These are phyloP conservation scores for Podaxis sp. DNA, from an alignment of 768 basidiomycete species.

Conservation along the genomic window DNA sequence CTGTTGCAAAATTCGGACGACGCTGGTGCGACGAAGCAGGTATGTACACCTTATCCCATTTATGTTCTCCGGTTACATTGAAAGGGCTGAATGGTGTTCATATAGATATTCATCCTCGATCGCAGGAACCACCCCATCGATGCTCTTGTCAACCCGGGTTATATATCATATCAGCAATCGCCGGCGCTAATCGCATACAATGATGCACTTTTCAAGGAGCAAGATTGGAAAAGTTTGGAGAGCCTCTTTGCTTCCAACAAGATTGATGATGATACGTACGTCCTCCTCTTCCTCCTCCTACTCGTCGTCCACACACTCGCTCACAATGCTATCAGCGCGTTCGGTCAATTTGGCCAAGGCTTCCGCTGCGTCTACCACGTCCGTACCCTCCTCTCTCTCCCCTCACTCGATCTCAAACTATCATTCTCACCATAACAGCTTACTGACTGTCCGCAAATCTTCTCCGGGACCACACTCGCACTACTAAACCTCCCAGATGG, in stretches of 20 bases:
- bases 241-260: slow-evolving; percentile 47
- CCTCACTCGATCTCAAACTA: neutral
- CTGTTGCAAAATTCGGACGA: slow-evolving; percentile 50
- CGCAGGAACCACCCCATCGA: slow-evolving; percentile 26
- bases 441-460: slow-evolving; percentile 48
- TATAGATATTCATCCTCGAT: slow-evolving; percentile 44
- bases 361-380: slow-evolving; percentile 51
- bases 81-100: neutral
- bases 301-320: neutral
- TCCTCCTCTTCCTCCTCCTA: neutral
- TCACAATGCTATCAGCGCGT: slow-evolving; percentile 33
- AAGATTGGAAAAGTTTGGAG: slow-evolving; percentile 43
- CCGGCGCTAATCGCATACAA: slow-evolving; percentile 48
- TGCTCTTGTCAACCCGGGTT: slow-evolving; percentile 26
- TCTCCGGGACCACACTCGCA: slow-evolving; percentile 37
- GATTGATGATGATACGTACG: slow-evolving; percentile 38
- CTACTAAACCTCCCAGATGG: slow-evolving; percentile 45
- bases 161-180: slow-evolving; percentile 30
- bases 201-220: slow-evolving; percentile 36
- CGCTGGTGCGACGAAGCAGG: slow-evolving; percentile 42
- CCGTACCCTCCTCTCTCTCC: slow-evolving; percentile 25
- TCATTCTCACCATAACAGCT: slow-evolving; percentile 28
- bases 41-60: slow-evolving; percentile 16
- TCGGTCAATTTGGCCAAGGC: slow-evolving; percentile 52
- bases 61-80: neutral